Base-by-base conservation (phyloP, 2,329 filamentous ascomycete genomes). In the Sporothrix globosa region DNA sequence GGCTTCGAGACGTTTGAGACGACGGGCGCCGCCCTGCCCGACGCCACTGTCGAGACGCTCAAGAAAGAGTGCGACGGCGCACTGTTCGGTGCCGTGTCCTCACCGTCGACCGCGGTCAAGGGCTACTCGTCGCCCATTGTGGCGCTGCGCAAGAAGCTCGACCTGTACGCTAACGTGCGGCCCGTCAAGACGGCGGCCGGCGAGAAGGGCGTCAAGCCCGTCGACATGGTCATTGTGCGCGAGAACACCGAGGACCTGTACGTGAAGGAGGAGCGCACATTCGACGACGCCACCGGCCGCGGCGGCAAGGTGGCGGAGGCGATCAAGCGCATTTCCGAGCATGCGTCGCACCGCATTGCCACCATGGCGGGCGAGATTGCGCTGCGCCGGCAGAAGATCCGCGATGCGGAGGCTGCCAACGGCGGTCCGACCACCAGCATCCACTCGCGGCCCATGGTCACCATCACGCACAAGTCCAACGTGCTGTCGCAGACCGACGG, bases 211-310 rank as follows among this genome's bases (percentile, higher is more conserved):
- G 86, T 88, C 68, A 76, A 85, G 77, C 91, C 91, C 73, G 93
- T 97, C 78, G 96, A 99, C 83, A 91, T 99, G 80, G 96, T 99
- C 77, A 99, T 98, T 77, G 96, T 98, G 69, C 92, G 96, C 74
- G 96, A 99, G 83, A 99, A 99, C 85, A 99, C 96, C 44, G 96
- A 99, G 84, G 96, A 99, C 80, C 87, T 99, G 53, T 97, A 97
- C 82, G 95, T 99, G 76, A 98, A 98, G 84, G 92, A 98, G 81
- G 96, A 99, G 84, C 90, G 86, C 80, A 97, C 93, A 27, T 90
- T 88, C 79, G 88, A 92, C 69, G 69, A 67, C 65, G n/a, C 54
- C 44, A 84, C 90, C 48, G 87, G 92, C 72, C 86, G 84, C 70
- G 81, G 84, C 69, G 90, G 91, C 80, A 94, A 93, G 83, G 91